Conservation (phyloP, 164 flowering plant species). For the grape (Vitis vinifera) region ASM3070453v1 NC_081812.1:23664001-23664500, state of each 20-base stretch:
- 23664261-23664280: background rate
- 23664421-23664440: background rate
- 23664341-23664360: slow-evolving; percentile 26
- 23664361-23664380: slow-evolving; percentile 6
- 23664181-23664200: too few species aligned
- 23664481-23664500: slow-evolving; percentile 22
- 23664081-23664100: too few species aligned
- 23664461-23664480: slow-evolving; percentile 7
- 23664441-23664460: slow-evolving; percentile 6
- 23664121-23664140: too few species aligned
- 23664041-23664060: too few species aligned
- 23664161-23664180: too few species aligned
- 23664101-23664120: too few species aligned
- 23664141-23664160: too few species aligned
- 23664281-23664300: slow-evolving; percentile 1
- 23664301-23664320: background rate
- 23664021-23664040: background rate
- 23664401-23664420: slow-evolving; percentile 13
- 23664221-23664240: background rate
- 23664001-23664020: slow-evolving; percentile 7
- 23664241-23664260: slow-evolving; percentile 11
- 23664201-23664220: background rate
- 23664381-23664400: slow-evolving; percentile 6
- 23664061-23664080: too few species aligned
- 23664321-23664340: slow-evolving; percentile 19